Conservation (phyloP, 169 alveolate species). For the Amoebophrya sp. region DNA sequence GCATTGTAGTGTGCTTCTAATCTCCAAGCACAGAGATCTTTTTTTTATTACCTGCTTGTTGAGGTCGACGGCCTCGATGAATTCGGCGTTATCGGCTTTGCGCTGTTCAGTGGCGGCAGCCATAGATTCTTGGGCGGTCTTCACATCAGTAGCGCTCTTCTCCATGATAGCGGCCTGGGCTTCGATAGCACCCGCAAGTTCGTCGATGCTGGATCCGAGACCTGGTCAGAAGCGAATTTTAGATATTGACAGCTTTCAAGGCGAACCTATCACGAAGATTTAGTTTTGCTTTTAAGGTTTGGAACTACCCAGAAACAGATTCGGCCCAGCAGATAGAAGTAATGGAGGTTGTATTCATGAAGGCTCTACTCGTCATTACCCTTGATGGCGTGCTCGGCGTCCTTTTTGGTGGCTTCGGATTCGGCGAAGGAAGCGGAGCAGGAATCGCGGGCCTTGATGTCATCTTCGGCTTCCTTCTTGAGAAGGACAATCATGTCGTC, state of each 20-base stretch:
- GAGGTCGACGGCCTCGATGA: slow-evolving; percentile 20
- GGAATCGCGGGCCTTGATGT: slow-evolving; percentile 1
- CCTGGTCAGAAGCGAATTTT: neutral
- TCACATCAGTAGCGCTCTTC: neutral
- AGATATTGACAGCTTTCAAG: neutral
- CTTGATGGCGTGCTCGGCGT: neutral
- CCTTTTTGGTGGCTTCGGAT: slow-evolving; percentile 33
- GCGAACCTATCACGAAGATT: neutral
- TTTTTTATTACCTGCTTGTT: neutral
- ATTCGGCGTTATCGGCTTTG: slow-evolving; percentile 40
- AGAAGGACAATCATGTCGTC: slow-evolving; percentile 40
- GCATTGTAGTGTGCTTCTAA: neutral
- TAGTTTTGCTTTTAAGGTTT: no score
- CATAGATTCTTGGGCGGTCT: neutral
- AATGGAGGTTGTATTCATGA: no score
- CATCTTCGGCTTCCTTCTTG: slow-evolving; percentile 41
- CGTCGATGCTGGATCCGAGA: slow-evolving; percentile 1
- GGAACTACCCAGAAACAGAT: no score
- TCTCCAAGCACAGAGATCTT: neutral
- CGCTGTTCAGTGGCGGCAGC: slow-evolving; percentile 34
- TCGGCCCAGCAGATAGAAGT: no score
- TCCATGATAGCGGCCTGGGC: slow-evolving; percentile 24
- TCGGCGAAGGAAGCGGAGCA: neutral
- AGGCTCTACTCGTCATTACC: neutral
- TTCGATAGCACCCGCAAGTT: neutral